These are phyloP conservation scores for Ustilago vetiveriae DNA, from an alignment of 1,284 basidiomycete species.

Conservation along the genomic window DNA sequence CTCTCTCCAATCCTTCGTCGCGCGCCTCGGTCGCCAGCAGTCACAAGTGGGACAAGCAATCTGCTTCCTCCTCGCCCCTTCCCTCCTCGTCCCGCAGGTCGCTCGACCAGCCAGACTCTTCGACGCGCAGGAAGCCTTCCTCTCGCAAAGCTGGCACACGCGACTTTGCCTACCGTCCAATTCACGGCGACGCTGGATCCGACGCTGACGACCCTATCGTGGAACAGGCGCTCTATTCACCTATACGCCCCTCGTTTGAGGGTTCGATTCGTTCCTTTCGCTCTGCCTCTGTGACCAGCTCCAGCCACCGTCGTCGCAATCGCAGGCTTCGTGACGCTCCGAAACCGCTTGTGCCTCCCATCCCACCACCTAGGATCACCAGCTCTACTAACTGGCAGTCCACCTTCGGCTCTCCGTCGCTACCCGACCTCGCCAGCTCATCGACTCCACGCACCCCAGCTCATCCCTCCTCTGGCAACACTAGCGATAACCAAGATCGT, in stretches of 20 bases:
- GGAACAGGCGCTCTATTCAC: slow-evolving; percentile 8
- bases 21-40: slow-evolving; percentile 21
- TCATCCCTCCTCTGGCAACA: slow-evolving; percentile 12
- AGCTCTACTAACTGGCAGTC: slow-evolving; percentile 44
- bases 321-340: slow-evolving; percentile 21
- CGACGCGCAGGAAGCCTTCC: slow-evolving; percentile 8
- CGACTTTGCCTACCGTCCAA: slow-evolving; percentile 7
- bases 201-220: slow-evolving; percentile 32
- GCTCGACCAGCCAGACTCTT: slow-evolving; percentile 18
- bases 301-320: slow-evolving; percentile 16
- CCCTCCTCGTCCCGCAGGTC: slow-evolving; percentile 16
- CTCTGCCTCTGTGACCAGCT: slow-evolving; percentile 20
- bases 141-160: slow-evolving; percentile 12
- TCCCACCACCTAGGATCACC: slow-evolving; percentile 33
- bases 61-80: slow-evolving; percentile 1
- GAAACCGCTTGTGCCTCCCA: slow-evolving; percentile 33
- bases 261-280: slow-evolving; percentile 24
- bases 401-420: slow-evolving; percentile 34
- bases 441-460: slow-evolving; percentile 6
- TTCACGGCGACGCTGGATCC: slow-evolving; percentile 14
- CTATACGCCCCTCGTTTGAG: slow-evolving; percentile 26
- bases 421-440: slow-evolving; percentile 18
- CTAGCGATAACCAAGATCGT: slow-evolving; percentile 15
- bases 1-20: slow-evolving; percentile 22
- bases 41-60: slow-evolving; percentile 13